Evolutionary conservation across 306 rosid genomes (phyloP), one percentile per base, ranked within the genome.

Genomic region (Oxytropis ochrocephala): DNA sequence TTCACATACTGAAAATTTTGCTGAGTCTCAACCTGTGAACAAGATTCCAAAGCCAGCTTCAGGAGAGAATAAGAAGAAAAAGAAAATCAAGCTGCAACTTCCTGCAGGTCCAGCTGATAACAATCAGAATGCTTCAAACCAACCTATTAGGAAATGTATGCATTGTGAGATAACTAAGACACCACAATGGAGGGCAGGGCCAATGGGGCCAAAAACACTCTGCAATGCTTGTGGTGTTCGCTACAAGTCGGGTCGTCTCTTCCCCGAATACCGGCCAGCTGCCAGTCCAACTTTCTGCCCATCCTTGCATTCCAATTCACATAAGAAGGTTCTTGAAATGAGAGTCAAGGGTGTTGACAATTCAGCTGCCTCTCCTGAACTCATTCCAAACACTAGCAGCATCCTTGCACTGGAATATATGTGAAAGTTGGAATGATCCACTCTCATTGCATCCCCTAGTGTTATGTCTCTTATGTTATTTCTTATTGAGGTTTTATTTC

Each of bases 181-280:
- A 21, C 99, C 97, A 24, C 96, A 94, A 61, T 94, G 99, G 99
- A 80, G 99, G 78, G 99, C 99, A 11, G 99, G 99, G 5, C 99
- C 99, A 41, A 77, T 91, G 88, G 97, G 96, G 58, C 99, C 97
- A 0, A 94, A 94, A 85, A 91, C 97, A 56, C 91, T 94, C 1
- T 94, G 99, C 81, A 94, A 94, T 51, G 99, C 99, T 0, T 94
- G 99, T 12, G 97, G 99, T 8, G 99, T 94, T 13, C 92, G 97
- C 39, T 87, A 74, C 85, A 94, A 94, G 73, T 94, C 99, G 0
- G 97, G 99, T 8, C 75, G 98, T 63, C 98, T 94, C 75, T 94
- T 74, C 87, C 98, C 98, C 0, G 97, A 94, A 52, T 94, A 94
- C 85, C 78, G 98, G 21, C 98, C 98, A 3, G 98, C 98, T 8